Conservation (phyloP, 1,139 yeast genomes). For the Taiozyma sp. region DNA sequence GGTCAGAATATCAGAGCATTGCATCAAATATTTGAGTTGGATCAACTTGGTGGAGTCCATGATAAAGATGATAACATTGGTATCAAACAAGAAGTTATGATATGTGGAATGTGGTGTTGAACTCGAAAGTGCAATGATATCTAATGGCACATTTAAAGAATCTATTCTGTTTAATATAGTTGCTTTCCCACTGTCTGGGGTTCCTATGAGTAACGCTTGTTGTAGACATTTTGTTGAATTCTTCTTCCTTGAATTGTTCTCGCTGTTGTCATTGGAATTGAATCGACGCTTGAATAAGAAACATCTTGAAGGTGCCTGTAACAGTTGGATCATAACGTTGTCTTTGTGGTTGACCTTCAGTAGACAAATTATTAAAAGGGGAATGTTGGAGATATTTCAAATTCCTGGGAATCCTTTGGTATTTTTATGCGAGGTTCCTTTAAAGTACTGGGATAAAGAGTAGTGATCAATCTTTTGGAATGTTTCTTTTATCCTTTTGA, state of each 20-base stretch:
- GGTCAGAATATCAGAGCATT: constrained; percentile 4
- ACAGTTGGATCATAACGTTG: background rate
- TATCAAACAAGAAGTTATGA: constrained; percentile 17
- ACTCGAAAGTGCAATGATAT: constrained; percentile 15
- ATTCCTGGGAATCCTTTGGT: background rate
- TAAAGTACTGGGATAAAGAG: too few relatives aligned
- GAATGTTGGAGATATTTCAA: background rate
- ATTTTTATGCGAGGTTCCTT: too few relatives aligned
- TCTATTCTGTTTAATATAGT: constrained; percentile 8
- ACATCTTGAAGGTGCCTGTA: background rate
- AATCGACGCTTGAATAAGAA: background rate
- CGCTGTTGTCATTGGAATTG: background rate
- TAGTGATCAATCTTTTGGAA: too few relatives aligned
- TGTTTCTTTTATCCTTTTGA: too few relatives aligned
- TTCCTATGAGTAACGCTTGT: constrained; percentile 1
- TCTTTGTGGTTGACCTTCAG: background rate
- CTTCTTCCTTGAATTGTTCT: background rate
- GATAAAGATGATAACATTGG: constrained; percentile 13
- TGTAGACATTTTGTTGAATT: background rate
- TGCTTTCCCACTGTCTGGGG: constrained; percentile 2
- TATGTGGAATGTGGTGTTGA: constrained; percentile 15
- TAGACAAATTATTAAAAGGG: background rate
- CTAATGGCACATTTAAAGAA: constrained; percentile 10
- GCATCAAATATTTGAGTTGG: constrained; percentile 6
- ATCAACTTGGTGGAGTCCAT: constrained; percentile 15